Percentiles rank a stretch among this genome's conserved stretches.
phyloP scores from a whole-genome alignment of 192 early-diverging fungal genomes.

The Coemansia sp. region DNA sequence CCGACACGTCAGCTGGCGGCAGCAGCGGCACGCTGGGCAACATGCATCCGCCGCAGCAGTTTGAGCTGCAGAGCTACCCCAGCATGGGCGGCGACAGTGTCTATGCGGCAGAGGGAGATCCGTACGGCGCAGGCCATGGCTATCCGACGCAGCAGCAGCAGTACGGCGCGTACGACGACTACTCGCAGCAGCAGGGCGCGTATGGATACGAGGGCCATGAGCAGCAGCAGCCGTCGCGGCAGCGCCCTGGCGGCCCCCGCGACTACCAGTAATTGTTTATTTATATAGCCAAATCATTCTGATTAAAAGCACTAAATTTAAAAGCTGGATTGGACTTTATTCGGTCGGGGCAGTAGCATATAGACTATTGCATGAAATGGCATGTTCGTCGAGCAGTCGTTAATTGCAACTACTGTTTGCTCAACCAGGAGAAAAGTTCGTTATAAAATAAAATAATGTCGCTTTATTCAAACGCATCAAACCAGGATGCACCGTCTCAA shows the following conservation, averaged over 20 bases:
- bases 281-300: background rate
- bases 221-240: constrained; percentile 28
- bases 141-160: constrained; percentile 20
- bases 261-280: constrained; percentile 27
- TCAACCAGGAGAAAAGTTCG: no score
- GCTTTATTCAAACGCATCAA: no score
- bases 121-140: constrained; percentile 22
- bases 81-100: constrained; percentile 17
- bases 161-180: constrained; percentile 18
- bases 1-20: constrained; percentile 27
- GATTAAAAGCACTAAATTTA: no score
- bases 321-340: no score
- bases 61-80: constrained; percentile 49
- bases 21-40: constrained; percentile 47
- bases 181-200: constrained; percentile 20
- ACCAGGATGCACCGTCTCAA: no score
- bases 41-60: constrained; percentile 29
- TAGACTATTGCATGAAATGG: no score
- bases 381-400: no score
- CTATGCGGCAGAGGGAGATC: constrained; percentile 14
- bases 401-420: no score
- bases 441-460: no score
- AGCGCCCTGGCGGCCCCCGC: constrained; percentile 55
- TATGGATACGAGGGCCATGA: no score
- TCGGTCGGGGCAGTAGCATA: no score